phyloP scores from a whole-genome alignment of 2,329 filamentous ascomycete species.

The Periglandula ipomoeae region DNA sequence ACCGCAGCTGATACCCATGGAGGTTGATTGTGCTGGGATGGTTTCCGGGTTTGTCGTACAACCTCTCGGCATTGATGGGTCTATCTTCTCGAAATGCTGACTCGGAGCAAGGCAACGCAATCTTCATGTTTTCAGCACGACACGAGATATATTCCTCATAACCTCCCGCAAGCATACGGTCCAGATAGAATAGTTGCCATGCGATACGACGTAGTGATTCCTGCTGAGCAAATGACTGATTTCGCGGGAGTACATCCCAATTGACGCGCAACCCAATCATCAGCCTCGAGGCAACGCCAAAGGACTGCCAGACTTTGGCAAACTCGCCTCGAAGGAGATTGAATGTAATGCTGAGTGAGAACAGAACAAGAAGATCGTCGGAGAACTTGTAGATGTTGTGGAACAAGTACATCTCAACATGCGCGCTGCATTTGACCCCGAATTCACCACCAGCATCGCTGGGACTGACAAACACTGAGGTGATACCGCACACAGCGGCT shows the following conservation, averaged over 20 bases:
- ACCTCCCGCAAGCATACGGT: slow-evolving; percentile 28
- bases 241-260: slow-evolving; percentile 24
- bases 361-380: slow-evolving; percentile 24
- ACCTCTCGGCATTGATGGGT: slow-evolving; percentile 20
- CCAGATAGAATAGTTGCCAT: slow-evolving; percentile 30
- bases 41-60: slow-evolving; percentile 20
- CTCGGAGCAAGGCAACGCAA: slow-evolving; percentile 27
- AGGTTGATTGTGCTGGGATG: slow-evolving; percentile 18
- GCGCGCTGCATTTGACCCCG: slow-evolving; percentile 26
- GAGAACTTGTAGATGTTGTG: slow-evolving; percentile 29
- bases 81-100: slow-evolving; percentile 22
- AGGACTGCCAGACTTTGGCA: slow-evolving; percentile 31
- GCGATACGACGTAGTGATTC: slow-evolving; percentile 27
- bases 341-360: slow-evolving; percentile 26
- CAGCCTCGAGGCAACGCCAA: slow-evolving; percentile 26
- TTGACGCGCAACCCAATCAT: slow-evolving; percentile 31
- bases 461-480: slow-evolving; percentile 26
- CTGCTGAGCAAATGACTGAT: slow-evolving; percentile 24
- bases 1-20: slow-evolving; percentile 25
- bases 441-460: slow-evolving; percentile 24
- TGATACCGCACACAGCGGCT: slow-evolving; percentile 29
- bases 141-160: slow-evolving; percentile 31
- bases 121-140: slow-evolving; percentile 28
- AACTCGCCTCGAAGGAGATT: slow-evolving; percentile 27
- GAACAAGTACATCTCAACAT: slow-evolving; percentile 31